phyloP scores from a whole-genome alignment of 2,329 filamentous ascomycete species.

The Claviceps arundinis region DNA sequence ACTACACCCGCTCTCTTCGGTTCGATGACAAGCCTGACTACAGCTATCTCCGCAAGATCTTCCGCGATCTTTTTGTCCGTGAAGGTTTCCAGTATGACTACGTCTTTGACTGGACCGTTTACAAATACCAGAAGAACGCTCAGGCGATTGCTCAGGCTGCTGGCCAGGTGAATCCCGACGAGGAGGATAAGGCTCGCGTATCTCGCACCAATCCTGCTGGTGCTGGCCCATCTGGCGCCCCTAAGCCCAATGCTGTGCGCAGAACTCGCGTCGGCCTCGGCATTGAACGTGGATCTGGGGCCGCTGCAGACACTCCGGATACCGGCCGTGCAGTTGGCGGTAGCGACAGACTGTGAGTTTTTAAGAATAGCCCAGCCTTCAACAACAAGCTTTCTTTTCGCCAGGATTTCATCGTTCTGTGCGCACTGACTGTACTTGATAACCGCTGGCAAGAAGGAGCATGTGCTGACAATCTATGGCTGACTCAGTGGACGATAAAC shows the following conservation, averaged over 20 bases:
- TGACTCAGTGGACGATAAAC: slow-evolving; percentile 76
- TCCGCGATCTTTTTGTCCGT: slow-evolving; percentile 96
- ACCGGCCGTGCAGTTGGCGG: slow-evolving; percentile 63
- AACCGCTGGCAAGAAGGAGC: slow-evolving; percentile 64
- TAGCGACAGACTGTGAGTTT: slow-evolving; percentile 94
- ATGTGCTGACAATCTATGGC: slow-evolving; percentile 57
- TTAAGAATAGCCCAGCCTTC: slow-evolving; percentile 27
- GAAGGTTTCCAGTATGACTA: slow-evolving; percentile 99
- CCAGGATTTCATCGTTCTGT: slow-evolving; percentile 70
- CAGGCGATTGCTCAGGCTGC: slow-evolving; percentile 77
- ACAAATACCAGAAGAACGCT: slow-evolving; percentile 99
- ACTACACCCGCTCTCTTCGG: slow-evolving; percentile 95
- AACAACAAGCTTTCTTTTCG: slow-evolving; percentile 48
- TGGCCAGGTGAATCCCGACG: slow-evolving; percentile 52
- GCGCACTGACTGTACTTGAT: slow-evolving; percentile 65
- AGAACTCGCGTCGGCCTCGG: slow-evolving; percentile 48
- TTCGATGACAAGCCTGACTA: slow-evolving; percentile 99
- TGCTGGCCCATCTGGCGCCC: slow-evolving; percentile 47
- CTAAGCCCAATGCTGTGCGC: slow-evolving; percentile 61
- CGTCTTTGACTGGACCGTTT: slow-evolving; percentile 99
- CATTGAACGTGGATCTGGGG: slow-evolving; percentile 53
- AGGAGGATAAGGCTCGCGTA: slow-evolving; percentile 63
- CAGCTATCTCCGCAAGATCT: slow-evolving; percentile 99
- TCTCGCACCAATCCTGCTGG: slow-evolving; percentile 53
- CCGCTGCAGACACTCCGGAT: slow-evolving; percentile 53